Conservation (phyloP, 306 rosid genomes). For the Cucurbita argyrosperma region DNA sequence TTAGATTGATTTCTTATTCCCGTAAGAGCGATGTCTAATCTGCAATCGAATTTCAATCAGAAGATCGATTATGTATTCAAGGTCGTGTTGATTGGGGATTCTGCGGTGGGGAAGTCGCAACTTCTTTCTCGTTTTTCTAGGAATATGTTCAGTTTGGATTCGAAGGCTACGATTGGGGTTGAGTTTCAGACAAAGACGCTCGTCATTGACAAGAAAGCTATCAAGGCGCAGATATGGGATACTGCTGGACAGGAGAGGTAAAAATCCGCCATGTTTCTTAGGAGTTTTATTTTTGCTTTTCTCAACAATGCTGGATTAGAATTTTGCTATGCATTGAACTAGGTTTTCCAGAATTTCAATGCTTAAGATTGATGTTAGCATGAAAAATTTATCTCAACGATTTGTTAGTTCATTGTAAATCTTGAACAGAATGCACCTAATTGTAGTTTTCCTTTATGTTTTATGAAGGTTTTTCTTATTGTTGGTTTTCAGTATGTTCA, state of each 20-base stretch:
- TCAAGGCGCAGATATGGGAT: slow-evolving; percentile 97
- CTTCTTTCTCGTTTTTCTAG: slow-evolving; percentile 60
- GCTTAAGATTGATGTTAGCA: neutral
- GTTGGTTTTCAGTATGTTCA: neutral
- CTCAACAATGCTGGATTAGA: neutral
- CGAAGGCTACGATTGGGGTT: slow-evolving; percentile 85
- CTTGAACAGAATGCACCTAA: neutral
- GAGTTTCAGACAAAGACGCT: slow-evolving; percentile 82
- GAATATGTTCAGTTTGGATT: slow-evolving; percentile 65
- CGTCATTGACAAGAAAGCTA: slow-evolving; percentile 58
- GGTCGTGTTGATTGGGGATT: slow-evolving; percentile 81
- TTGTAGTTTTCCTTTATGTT: neutral
- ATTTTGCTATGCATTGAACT: neutral
- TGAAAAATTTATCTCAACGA: neutral
- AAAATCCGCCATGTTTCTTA: neutral
- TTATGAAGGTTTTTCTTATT: neutral
- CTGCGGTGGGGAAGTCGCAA: slow-evolving; percentile 91
- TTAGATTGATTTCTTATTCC: neutral
- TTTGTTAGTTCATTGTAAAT: neutral
- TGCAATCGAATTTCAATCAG: slow-evolving; percentile 47
- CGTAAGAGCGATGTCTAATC: slow-evolving; percentile 33
- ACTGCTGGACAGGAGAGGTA: slow-evolving; percentile 99
- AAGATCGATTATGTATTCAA: slow-evolving; percentile 81
- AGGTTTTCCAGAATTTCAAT: neutral
- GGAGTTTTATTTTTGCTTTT: neutral